Conservation (phyloP, 169 alveolate species). For the Plasmodium yoelii region DNA sequence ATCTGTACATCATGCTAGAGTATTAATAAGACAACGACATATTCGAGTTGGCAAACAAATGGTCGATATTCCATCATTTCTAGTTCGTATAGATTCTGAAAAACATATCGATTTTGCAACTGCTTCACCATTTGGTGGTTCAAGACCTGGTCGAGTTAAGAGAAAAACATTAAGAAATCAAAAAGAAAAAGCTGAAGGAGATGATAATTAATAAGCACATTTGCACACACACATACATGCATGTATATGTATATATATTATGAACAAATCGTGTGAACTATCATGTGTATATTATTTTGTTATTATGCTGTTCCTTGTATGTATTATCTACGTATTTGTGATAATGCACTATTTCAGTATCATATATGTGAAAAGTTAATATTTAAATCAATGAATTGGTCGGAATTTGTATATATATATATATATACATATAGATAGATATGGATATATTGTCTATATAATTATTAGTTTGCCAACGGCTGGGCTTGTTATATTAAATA, state of each 20-base stretch:
- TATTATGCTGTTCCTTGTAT: too few species aligned
- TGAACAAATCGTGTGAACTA: too few species aligned
- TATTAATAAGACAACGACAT: constrained; percentile 98
- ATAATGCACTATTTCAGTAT: too few species aligned
- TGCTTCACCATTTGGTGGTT: constrained; percentile 98
- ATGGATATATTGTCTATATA: too few species aligned
- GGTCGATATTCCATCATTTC: constrained; percentile 98
- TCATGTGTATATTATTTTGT: too few species aligned
- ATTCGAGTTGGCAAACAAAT: constrained; percentile 98
- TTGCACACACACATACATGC: background rate
- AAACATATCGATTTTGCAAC: constrained; percentile 97
- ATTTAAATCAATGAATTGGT: background rate
- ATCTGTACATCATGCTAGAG: constrained; percentile 99
- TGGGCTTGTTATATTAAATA: too few species aligned
- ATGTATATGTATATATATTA: constrained; percentile 1
- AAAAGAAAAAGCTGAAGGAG: constrained; percentile 41
- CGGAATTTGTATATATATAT: background rate
- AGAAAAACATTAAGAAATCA: constrained; percentile 90
- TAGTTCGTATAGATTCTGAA: constrained; percentile 99
- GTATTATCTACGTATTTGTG: too few species aligned
- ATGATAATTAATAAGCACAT: constrained; percentile 18
- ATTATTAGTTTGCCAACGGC: background rate
- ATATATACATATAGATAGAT: too few species aligned
- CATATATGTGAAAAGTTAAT: constrained; percentile 1
- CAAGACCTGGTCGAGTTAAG: constrained; percentile 97